Evolutionary conservation across 257 asterid species (phyloP).

Genomic region (Solanum paucissectum): DNA sequence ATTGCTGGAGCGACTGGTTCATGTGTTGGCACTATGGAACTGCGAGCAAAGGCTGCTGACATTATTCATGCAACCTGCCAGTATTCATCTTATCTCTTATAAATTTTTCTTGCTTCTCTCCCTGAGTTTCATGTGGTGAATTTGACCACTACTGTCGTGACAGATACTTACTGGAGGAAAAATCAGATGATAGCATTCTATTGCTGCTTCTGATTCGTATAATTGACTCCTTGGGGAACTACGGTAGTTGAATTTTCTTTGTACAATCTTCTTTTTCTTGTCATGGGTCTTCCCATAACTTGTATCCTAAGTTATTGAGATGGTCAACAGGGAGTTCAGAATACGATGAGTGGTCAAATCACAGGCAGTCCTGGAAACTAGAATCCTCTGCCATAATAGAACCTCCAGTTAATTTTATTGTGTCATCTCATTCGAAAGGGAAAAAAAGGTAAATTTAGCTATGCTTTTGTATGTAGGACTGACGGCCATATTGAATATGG

Average conservation of each 20-base stretch:
- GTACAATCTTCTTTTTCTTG: background rate
- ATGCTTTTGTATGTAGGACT: background rate
- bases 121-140: conserved; percentile 9
- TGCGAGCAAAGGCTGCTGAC: conserved; percentile 80
- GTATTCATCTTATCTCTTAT: conserved; percentile 24
- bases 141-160: conserved; percentile 12
- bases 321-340: conserved; percentile 74
- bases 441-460: conserved; percentile 60
- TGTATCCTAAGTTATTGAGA: background rate
- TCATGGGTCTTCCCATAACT: background rate
- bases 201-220: conserved; percentile 80
- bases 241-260: conserved; percentile 40
- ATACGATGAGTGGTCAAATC: conserved; percentile 95
- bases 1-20: conserved; percentile 98
- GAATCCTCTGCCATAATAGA: conserved; percentile 89
- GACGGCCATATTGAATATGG: conserved; percentile 2
- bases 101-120: conserved; percentile 5
- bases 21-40: conserved; percentile 72
- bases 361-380: conserved; percentile 89
- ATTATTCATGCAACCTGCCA: conserved; percentile 79
- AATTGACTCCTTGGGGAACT: conserved; percentile 87
- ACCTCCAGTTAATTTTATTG: conserved; percentile 80
- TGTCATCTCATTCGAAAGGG: conserved; percentile 84
- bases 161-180: conserved; percentile 88
- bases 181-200: conserved; percentile 95